Evolutionary conservation across 1,284 basidiomycete species (phyloP).

Genomic region (Phellinidium pouzarii): DNA sequence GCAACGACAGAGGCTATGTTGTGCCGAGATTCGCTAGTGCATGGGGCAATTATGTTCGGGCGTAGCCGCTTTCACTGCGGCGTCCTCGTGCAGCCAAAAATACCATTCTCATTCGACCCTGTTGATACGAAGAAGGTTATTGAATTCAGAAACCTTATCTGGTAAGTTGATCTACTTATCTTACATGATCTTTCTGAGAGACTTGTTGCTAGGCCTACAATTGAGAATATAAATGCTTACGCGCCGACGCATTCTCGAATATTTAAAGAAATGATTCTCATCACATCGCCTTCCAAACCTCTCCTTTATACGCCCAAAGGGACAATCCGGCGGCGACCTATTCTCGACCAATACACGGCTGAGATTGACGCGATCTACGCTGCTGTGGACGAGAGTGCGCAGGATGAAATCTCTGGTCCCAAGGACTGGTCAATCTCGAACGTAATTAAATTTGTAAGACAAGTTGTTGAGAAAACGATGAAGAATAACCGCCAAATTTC

Average conservation of each 20-base stretch:
- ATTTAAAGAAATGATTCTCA: constrained; percentile 24
- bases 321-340: constrained; percentile 25
- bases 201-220: constrained; percentile 21
- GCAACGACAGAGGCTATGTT: constrained; percentile 31
- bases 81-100: constrained; percentile 34
- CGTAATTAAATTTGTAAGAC: constrained; percentile 13
- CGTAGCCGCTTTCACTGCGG: constrained; percentile 37
- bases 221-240: constrained; percentile 24
- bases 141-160: constrained; percentile 11
- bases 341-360: constrained; percentile 25
- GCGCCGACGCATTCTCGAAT: constrained; percentile 27
- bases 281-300: constrained; percentile 13
- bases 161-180: constrained; percentile 2
- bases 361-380: constrained; percentile 30
- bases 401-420: constrained; percentile 15
- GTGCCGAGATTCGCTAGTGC: constrained; percentile 30
- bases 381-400: constrained; percentile 18
- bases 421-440: constrained; percentile 6
- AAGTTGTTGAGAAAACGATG: constrained; percentile 14
- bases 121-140: background rate
- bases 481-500: background rate
- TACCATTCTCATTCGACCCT: constrained; percentile 14
- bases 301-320: constrained; percentile 30
- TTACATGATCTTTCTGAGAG: background rate
- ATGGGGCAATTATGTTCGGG: constrained; percentile 33